Percentiles rank a stretch among this genome's conserved stretches.
These are phyloP conservation scores for Ceratobasidium sp. DNA, from an alignment of 1,284 basidiomycete species.

Conservation along the genomic window DNA sequence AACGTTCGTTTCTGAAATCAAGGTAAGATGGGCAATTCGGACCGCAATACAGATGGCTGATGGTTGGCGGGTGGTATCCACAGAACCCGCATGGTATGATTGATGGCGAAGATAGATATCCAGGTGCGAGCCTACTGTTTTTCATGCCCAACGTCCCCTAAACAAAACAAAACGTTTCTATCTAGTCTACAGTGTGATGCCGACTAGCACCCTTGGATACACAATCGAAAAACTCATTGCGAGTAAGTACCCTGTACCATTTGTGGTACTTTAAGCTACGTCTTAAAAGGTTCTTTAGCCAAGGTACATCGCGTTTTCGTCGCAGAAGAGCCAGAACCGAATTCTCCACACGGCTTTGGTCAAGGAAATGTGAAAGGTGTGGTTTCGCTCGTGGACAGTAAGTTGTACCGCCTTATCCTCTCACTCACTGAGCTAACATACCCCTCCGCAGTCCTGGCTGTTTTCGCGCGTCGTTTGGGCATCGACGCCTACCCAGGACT, in stretches of 20 bases:
- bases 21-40: slow-evolving; percentile 21
- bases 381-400: slow-evolving; percentile 49
- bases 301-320: slow-evolving; percentile 49
- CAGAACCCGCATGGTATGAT: slow-evolving; percentile 48
- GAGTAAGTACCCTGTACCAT: slow-evolving; percentile 35
- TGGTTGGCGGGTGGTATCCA: background rate
- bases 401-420: background rate
- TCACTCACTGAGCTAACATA: background rate
- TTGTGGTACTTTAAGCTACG: background rate
- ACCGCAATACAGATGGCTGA: background rate
- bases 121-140: slow-evolving; percentile 31
- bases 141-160: background rate
- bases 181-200: slow-evolving; percentile 47
- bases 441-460: slow-evolving; percentile 26
- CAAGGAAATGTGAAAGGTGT: slow-evolving; percentile 48
- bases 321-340: slow-evolving; percentile 45
- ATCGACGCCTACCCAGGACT: slow-evolving; percentile 43
- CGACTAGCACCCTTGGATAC: slow-evolving; percentile 47
- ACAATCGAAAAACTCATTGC: slow-evolving; percentile 49
- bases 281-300: slow-evolving; percentile 22
- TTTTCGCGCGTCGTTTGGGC: slow-evolving; percentile 40
- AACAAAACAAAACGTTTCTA: background rate
- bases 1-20: slow-evolving; percentile 48
- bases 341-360: slow-evolving; percentile 34
- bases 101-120: slow-evolving; percentile 48